Evolutionary conservation across 2,329 filamentous ascomycete genomes (phyloP), one percentile per base, ranked within the genome.

Genomic region (Onygena corvina): DNA sequence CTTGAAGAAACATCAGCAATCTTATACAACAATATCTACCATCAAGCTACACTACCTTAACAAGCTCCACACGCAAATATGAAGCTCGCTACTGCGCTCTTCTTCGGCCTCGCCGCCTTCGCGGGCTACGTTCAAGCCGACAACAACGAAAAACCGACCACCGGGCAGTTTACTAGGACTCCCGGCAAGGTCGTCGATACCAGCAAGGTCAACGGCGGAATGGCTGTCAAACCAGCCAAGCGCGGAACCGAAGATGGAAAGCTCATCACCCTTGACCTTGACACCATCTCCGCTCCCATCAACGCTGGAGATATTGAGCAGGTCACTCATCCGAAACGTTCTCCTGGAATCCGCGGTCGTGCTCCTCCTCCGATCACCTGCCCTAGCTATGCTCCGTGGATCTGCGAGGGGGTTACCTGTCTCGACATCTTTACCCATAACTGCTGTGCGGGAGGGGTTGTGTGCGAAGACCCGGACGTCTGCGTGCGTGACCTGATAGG

Each of bases 401-500:
- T 50, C 5, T 54, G 53, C 33, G 53, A 52, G 11, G 47, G 44
- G 5, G 36, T 47, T 12, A 29, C 47, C 11, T 54, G 53, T 29
- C 47, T 54, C 16, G 51, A 54, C 47, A 48, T 33, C n/a, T 51
- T 44, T 12, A 50, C 35, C 20, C 36, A 51, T 38, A 54, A 38
- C 34, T 54, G 53, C 36, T 54, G 53, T 46, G 38, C 50, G 40
- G 52, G 52, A 30, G 52, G 52, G 4, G 20, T 31, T 45, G 14
- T 51, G 1, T 54, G 52, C 31, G 7, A 18, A 29, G 46, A 44
- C n/a, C 48, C 45, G 11, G 25, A 21, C 9, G 38, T 53, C 16
- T 53, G 51, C 11, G 48, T 48, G 3, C 12, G 18, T 21, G 46
- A 53, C 30, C 18, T 12, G 11, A 2, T 48, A 12, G 48, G 48